Conservation (phyloP, 2,329 filamentous ascomycete genomes). For the Alternaria hordeiaustralica region DNA sequence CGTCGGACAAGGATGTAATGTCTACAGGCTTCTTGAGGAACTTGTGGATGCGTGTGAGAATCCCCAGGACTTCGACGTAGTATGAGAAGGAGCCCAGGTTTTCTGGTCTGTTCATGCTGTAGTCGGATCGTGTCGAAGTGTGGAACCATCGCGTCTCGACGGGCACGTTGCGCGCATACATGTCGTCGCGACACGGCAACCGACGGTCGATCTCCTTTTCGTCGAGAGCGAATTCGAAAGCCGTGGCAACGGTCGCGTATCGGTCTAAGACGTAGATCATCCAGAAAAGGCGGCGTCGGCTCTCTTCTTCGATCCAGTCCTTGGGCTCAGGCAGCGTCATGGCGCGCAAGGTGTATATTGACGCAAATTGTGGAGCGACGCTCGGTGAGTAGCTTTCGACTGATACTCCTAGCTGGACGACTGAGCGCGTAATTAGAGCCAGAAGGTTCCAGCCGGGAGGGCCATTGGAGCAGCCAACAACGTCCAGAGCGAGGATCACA, state of each 20-base stretch:
- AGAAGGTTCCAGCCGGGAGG: slow-evolving; percentile 92
- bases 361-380: slow-evolving; percentile 78
- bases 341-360: slow-evolving; percentile 86
- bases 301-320: slow-evolving; percentile 90
- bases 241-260: slow-evolving; percentile 88
- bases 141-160: slow-evolving; percentile 86
- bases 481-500: slow-evolving; percentile 83
- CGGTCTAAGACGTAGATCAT: slow-evolving; percentile 91
- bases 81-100: slow-evolving; percentile 88
- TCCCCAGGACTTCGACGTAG: slow-evolving; percentile 87
- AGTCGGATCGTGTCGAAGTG: slow-evolving; percentile 59
- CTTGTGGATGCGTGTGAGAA: slow-evolving; percentile 84
- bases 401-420: slow-evolving; percentile 84
- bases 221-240: slow-evolving; percentile 88
- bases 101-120: slow-evolving; percentile 72
- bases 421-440: slow-evolving; percentile 84
- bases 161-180: slow-evolving; percentile 82
- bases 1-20: slow-evolving; percentile 81
- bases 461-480: slow-evolving; percentile 86
- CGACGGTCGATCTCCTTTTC: slow-evolving; percentile 89
- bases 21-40: slow-evolving; percentile 90
- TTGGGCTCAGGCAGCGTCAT: slow-evolving; percentile 83
- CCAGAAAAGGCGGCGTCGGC: slow-evolving; percentile 85
- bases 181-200: slow-evolving; percentile 84
- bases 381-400: slow-evolving; percentile 82